A percentile compares a stretch with the other conserved stretches of the same genome.
Evolutionary conservation across 1,284 basidiomycete species (phyloP).

Genomic region (Dichomitus squalens): DNA sequence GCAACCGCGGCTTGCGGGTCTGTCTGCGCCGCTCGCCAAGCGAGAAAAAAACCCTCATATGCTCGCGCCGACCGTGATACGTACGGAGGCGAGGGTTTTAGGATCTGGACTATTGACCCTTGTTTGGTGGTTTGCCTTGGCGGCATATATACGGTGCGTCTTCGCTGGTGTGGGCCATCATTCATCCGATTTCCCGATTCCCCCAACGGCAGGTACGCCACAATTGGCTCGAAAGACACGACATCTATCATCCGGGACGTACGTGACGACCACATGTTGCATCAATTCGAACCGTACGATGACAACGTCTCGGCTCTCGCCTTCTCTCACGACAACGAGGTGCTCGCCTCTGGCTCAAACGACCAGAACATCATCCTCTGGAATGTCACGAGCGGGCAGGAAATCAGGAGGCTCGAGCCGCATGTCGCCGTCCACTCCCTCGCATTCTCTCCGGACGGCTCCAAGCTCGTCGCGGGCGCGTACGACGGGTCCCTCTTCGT

Average conservation of each 20-base stretch:
- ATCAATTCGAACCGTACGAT: not conserved
- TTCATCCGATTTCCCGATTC: too few relatives aligned
- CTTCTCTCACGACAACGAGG: conserved; percentile 1
- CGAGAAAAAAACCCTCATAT: not conserved
- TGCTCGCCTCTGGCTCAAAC: conserved; percentile 24
- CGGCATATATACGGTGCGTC: too few relatives aligned
- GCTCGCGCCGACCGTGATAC: not conserved
- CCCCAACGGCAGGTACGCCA: conserved; percentile 23
- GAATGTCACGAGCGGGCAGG: conserved; percentile 10
- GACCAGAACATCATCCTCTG: conserved; percentile 23
- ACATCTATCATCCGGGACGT: conserved; percentile 24
- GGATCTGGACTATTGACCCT: not conserved
- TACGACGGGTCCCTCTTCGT: conserved; percentile 25
- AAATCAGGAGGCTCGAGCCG: conserved; percentile 4
- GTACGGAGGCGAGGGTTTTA: not conserved
- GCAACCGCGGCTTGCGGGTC: too few relatives aligned
- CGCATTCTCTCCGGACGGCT: conserved; percentile 28
- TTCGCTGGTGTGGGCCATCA: too few relatives aligned
- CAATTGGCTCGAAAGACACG: conserved; percentile 25
- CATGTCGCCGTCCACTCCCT: conserved; percentile 16
- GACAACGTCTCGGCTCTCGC: conserved; percentile 1
- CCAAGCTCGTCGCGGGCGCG: conserved; percentile 24
- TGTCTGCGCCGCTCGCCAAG: too few relatives aligned
- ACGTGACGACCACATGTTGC: not conserved
- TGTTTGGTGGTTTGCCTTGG: too few relatives aligned